These are phyloP conservation scores for Paecilomyces variotii DNA, from an alignment of 2,329 filamentous ascomycete species.

Conservation along the genomic window DNA sequence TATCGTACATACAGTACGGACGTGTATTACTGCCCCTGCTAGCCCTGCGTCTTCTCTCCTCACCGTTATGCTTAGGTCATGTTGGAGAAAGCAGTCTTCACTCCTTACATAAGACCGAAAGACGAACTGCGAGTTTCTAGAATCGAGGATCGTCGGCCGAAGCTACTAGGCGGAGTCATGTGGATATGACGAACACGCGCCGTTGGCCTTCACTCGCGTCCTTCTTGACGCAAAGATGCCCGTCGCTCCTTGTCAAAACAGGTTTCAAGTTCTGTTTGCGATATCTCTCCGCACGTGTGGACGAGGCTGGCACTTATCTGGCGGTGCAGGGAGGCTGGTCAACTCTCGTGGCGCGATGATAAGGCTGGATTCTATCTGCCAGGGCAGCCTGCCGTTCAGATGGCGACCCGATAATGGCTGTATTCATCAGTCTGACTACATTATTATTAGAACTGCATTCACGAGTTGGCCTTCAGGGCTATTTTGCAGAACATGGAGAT, in stretches of 20 bases:
- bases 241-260: not conserved
- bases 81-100: not conserved
- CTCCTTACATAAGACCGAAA: not conserved
- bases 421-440: not conserved
- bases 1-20: not conserved
- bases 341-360: not conserved
- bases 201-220: not conserved
- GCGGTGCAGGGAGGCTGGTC: not conserved
- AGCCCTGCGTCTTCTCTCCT: not conserved
- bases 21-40: not conserved
- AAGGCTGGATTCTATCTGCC: not conserved
- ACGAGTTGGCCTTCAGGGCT: not conserved
- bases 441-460: too few relatives aligned
- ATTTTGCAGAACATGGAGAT: not conserved
- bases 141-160: not conserved
- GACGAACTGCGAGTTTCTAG: not conserved
- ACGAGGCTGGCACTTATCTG: not conserved
- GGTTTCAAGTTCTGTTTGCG: not conserved
- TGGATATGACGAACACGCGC: not conserved
- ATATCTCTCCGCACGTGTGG: not conserved
- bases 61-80: not conserved
- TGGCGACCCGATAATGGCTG: not conserved
- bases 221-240: not conserved
- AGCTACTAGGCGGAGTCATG: not conserved
- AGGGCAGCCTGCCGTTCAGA: not conserved